Evolutionary conservation across 2,329 filamentous ascomycete genomes (phyloP), one percentile per base, ranked within the genome.

Genomic region (Beauveria caledonica): DNA sequence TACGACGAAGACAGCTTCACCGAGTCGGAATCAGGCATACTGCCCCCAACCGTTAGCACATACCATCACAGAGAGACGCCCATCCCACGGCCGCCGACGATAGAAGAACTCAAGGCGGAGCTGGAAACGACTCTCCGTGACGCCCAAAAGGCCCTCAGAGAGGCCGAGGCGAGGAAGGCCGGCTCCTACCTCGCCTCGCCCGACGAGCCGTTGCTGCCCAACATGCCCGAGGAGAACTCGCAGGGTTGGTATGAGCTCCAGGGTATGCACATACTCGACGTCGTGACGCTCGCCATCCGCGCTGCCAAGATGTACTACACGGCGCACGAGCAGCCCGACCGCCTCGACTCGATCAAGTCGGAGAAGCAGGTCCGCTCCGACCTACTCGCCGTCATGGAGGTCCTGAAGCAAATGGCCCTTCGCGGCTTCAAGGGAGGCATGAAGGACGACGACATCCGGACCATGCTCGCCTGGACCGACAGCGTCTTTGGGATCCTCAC

Each of bases 241-340:
- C 84, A 85, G 65, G 87, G 86, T 9, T 96, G 89, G 86, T 85
- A 89, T 71, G 91, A 97, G 73, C 82, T 96, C 23, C 90, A 96
- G 72, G 94, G 93, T 19, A 86, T 97, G 78, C 90, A 95, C 68
- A 85, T 99, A 42, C 83, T 97, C 60, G 93, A 97, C 71, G 86
- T 96, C 58, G 88, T 94, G 70, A 99, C 94, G 1, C 80, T 97
- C 58, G 93, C 93, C n/a, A 97, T 99, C 66, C 86, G 92, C 57
- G 92, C 93, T 1, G 94, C 94, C 56, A 96, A 95, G 75, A 87
- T 95, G 68, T 99, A 97, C 76, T 97, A 99, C 74, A 97, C 92
- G 0, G 84, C 91, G 4, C 94, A 97, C 71, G 89, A 95, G 68
- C 82, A 92, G 58, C 91, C 92, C 1, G 88, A 94, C 66, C 86